Evolutionary conservation across 2,329 filamentous ascomycete species (phyloP), one percentile per base, ranked within the genome.

Genomic region (Cladophialophora bantiana): DNA sequence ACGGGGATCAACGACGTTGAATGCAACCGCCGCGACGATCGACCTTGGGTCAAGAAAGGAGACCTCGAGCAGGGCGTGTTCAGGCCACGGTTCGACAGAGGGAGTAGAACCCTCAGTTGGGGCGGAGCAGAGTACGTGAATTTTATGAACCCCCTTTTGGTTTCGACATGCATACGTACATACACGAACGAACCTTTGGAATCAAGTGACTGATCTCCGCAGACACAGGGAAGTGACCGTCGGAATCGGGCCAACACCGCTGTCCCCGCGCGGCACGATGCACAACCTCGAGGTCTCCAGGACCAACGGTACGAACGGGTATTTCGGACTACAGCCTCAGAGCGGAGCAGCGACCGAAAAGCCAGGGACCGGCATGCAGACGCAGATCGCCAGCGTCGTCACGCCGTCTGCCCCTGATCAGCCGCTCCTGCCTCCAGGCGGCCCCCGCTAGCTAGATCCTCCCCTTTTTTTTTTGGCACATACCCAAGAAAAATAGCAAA

Each of bases 71-170:
- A 61, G 40, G 58, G 13, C 20, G 34, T 61, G 7, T 61, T 61
- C 58, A 50, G 58, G 18, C 58, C 58, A 26, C 42, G 58, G 6
- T 61, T 61, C 40, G 58, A 61, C 45, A 53, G 45, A 15, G 58
- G 20, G 18, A 61, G 58, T 31, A 50, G 58, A 31, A 61, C 58
- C 4, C 58, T 61, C 26, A 61, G 58, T 12, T 61, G 58, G 58
- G 58, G 58, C 18, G 42, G 31, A 35, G 31, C 31, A 20, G 58
- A 61, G 58, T 61, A 61, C 36, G 58, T 26, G 10, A 36, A 35
- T 9, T 31, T 42, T 55, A 7, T 12, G 12, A 10, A 12, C 53
- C 15, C 4, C 10, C 13, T 34, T 34, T 35, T 36, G 15, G 31
- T 35, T 7, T 12, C 10, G 40, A 12, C 53, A 10, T 10, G 5